These are phyloP conservation scores for Wickerhamomyces ciferrii DNA, from an alignment of 805 yeast genomes.

Conservation along the genomic window DNA sequence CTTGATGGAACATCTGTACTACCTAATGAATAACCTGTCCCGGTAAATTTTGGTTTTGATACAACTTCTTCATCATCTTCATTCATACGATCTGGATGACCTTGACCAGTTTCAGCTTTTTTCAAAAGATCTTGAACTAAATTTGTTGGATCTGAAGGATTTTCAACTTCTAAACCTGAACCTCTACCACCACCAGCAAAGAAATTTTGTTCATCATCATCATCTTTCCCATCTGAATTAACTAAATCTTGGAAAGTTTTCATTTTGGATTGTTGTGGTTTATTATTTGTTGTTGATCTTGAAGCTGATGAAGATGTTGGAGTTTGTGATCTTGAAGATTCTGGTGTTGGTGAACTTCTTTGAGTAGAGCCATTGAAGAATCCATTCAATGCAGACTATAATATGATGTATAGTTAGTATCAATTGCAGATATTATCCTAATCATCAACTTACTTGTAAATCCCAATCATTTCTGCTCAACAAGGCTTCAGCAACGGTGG, in stretches of 20 bases:
- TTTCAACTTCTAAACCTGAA: conserved; percentile 74
- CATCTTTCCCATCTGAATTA: conserved; percentile 35
- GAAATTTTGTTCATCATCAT: conserved; percentile 53
- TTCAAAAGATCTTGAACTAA: conserved; percentile 53
- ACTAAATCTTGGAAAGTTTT: conserved; percentile 29
- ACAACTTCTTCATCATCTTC: conserved; percentile 30
- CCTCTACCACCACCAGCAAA: conserved; percentile 68
- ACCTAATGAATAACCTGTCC: conserved; percentile 38
- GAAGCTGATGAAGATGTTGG: not conserved
- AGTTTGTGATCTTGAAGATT: not conserved
- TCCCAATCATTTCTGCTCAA: conserved; percentile 24
- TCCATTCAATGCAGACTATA: conserved; percentile 27
- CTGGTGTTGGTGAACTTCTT: conserved; percentile 1
- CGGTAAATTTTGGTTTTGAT: conserved; percentile 28
- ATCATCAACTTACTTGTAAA: conserved; percentile 6
- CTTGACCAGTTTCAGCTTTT: conserved; percentile 62
- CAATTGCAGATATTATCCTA: not conserved
- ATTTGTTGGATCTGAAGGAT: conserved; percentile 46
- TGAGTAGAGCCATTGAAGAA: conserved; percentile 22
- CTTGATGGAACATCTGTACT: conserved; percentile 26
- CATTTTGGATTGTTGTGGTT: conserved; percentile 6
- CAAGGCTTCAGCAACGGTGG: conserved; percentile 13
- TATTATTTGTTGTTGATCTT: not conserved
- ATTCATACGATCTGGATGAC: conserved; percentile 26
- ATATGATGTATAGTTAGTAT: not conserved